These are phyloP conservation scores for Harringtonia lauricola DNA, from an alignment of 2,329 filamentous ascomycete species.

Conservation along the genomic window DNA sequence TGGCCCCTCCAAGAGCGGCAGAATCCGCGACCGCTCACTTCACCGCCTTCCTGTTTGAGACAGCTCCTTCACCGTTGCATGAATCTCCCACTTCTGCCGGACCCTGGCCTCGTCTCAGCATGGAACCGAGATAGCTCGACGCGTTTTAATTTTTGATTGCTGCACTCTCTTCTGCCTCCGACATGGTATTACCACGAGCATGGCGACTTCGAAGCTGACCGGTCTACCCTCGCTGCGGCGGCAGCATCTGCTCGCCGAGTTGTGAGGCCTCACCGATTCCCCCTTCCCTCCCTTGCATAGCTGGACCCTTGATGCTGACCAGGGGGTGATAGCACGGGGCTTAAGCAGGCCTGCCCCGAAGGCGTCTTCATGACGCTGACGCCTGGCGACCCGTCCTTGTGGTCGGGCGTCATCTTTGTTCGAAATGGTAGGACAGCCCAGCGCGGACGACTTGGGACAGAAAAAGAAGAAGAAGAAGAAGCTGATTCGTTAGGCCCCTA, in stretches of 20 bases:
- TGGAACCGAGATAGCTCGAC: too few relatives aligned
- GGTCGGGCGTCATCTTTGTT: constrained; percentile 88
- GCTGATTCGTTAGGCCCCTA: constrained; percentile 59
- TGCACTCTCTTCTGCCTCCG: background rate
- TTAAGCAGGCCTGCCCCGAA: constrained; percentile 73
- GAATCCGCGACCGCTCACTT: background rate
- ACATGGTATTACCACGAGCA: constrained; percentile 14
- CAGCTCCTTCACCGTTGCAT: background rate
- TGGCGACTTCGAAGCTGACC: constrained; percentile 33
- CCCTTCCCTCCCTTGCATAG: background rate
- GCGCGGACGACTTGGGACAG: background rate
- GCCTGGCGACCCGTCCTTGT: constrained; percentile 68
- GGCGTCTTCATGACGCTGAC: constrained; percentile 81
- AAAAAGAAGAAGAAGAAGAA: too few relatives aligned
- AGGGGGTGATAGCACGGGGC: constrained; percentile 48
- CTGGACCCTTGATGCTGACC: constrained; percentile 6
- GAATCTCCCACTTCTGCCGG: background rate
- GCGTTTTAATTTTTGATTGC: too few relatives aligned
- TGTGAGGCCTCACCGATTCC: constrained; percentile 40
- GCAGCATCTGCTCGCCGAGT: constrained; percentile 72
- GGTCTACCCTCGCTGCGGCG: constrained; percentile 48
- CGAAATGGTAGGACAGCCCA: constrained; percentile 79
- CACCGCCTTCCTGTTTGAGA: constrained; percentile 7
- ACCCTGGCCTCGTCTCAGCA: too few relatives aligned
- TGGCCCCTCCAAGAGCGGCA: background rate